These are phyloP conservation scores for Luvunga scandens DNA, from an alignment of 345 rosid genomes.

Conservation along the genomic window DNA sequence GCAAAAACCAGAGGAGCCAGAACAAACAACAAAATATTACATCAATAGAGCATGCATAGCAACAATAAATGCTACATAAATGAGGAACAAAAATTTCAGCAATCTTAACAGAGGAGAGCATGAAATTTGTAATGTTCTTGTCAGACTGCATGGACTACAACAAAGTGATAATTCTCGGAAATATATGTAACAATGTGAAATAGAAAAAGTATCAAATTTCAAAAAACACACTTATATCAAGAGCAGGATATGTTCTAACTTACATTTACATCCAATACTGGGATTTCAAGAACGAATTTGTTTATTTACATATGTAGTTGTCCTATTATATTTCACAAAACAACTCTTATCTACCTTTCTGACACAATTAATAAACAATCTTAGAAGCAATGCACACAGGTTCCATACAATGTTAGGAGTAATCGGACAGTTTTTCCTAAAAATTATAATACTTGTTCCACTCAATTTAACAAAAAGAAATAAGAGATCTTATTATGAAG, in stretches of 20 bases:
- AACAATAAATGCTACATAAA: neutral
- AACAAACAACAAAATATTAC: neutral
- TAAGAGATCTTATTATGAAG: neutral
- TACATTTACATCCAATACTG: neutral
- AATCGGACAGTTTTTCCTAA: neutral
- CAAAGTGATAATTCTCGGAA: neutral
- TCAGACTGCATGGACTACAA: neutral
- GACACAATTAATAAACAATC: neutral
- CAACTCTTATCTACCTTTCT: neutral
- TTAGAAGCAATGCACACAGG: neutral
- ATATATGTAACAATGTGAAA: neutral
- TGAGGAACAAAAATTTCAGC: conserved; percentile 6
- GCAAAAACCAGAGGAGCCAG: conserved; percentile 18
- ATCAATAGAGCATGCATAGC: conserved; percentile 18
- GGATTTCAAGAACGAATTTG: neutral
- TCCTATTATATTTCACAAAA: neutral
- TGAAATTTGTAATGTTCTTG: no score
- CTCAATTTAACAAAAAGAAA: neutral
- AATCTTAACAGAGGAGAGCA: neutral
- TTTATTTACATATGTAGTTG: neutral
- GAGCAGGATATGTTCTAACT: neutral
- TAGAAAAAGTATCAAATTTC: neutral
- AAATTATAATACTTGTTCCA: neutral
- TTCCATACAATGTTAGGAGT: neutral
- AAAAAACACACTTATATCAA: neutral